Evolutionary conservation across 2,329 filamentous ascomycete genomes (phyloP).

Genomic region (Huntiella decipiens): DNA sequence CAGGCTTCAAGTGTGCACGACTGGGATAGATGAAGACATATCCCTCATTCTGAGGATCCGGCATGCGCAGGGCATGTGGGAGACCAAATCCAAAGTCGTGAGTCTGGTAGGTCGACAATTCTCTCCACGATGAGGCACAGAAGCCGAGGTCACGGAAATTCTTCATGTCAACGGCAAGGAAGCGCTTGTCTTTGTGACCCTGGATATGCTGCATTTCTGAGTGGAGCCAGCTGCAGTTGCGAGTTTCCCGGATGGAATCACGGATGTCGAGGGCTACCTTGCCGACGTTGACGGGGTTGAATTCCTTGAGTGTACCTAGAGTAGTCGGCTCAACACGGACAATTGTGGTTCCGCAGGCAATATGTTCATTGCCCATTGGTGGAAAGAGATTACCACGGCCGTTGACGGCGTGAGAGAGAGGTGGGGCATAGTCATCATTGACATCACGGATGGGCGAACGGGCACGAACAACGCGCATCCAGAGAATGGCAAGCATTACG

Average conservation of each 20-base stretch:
- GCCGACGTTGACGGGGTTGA: constrained; percentile 2
- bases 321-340: constrained; percentile 2
- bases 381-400: constrained; percentile 2
- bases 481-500: neutral
- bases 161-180: neutral
- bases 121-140: constrained; percentile 2
- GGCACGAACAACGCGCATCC: constrained; percentile 2
- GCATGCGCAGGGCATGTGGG: constrained; percentile 2
- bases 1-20: constrained; percentile 3
- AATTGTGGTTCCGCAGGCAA: constrained; percentile 4
- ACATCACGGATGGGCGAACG: neutral
- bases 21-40: constrained; percentile 6
- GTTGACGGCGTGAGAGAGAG: constrained; percentile 4
- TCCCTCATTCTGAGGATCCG: constrained; percentile 1
- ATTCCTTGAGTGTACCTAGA: neutral
- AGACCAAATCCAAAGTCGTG: constrained; percentile 8
- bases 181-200: constrained; percentile 1
- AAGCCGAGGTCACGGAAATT: constrained; percentile 1
- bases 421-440: neutral
- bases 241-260: constrained; percentile 4
- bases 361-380: constrained; percentile 3
- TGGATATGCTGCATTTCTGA: constrained; percentile 4
- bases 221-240: constrained; percentile 5
- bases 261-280: constrained; percentile 4
- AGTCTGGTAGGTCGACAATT: neutral